phyloP scores from a whole-genome alignment of 2,329 filamentous ascomycete species.

The Colletotrichum sublineola region DNA sequence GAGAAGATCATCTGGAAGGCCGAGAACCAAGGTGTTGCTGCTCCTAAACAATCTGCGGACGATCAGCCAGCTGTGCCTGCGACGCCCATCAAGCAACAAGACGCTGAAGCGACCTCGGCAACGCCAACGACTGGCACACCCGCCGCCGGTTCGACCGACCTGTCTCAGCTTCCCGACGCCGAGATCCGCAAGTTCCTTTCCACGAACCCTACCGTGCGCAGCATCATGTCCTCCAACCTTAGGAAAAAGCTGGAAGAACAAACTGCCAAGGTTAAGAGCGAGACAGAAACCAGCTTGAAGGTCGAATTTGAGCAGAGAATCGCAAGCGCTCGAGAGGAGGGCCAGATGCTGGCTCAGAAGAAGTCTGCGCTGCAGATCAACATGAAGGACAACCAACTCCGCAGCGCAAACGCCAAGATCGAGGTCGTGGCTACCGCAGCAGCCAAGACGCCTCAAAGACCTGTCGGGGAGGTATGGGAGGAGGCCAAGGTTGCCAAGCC shows the following conservation, averaged over 20 bases:
- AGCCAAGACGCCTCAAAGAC: constrained; percentile 84
- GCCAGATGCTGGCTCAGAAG: constrained; percentile 80
- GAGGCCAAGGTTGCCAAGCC: constrained; percentile 71
- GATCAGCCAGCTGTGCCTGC: constrained; percentile 47
- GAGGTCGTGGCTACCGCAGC: constrained; percentile 85
- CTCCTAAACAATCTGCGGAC: constrained; percentile 43
- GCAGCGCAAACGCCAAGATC: constrained; percentile 77
- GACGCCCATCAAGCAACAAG: constrained; percentile 57
- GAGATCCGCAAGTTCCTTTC: constrained; percentile 70
- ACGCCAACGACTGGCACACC: constrained; percentile 52
- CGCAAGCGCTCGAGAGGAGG: constrained; percentile 69
- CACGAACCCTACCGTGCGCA: constrained; percentile 69
- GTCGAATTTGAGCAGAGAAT: constrained; percentile 67
- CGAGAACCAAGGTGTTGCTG: constrained; percentile 57
- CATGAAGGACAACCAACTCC: constrained; percentile 80
- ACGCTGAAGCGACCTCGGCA: constrained; percentile 50
- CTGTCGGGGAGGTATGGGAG: constrained; percentile 89
- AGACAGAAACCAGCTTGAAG: constrained; percentile 62
- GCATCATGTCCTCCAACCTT: constrained; percentile 72
- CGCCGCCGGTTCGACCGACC: constrained; percentile 50
- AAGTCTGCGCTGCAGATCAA: constrained; percentile 81
- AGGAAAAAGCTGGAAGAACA: constrained; percentile 78
- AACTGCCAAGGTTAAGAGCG: constrained; percentile 70
- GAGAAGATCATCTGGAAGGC: constrained; percentile 73
- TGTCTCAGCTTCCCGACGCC: constrained; percentile 65